phyloP scores from a whole-genome alignment of 2,329 filamentous ascomycete genomes.

The Coniella lustricola region DNA sequence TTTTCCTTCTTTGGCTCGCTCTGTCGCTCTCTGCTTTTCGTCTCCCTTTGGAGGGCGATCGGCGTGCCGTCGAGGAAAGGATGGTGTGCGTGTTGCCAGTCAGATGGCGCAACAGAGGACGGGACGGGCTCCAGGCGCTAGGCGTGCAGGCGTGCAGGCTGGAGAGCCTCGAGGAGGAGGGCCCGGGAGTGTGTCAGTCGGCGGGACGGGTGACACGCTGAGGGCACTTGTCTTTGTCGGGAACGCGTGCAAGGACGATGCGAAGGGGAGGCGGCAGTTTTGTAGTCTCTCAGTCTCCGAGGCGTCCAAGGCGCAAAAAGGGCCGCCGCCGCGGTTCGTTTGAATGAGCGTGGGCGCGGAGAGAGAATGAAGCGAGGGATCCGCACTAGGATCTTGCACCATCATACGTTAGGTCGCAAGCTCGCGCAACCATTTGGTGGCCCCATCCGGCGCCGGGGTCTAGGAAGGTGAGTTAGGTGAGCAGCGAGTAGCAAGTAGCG shows the following conservation, averaged over 20 bases:
- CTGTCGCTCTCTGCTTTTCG: too few relatives aligned
- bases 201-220: too few relatives aligned
- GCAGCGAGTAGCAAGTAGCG: too few relatives aligned
- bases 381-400: slow-evolving; percentile 10
- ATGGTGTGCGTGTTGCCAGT: too few relatives aligned
- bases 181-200: too few relatives aligned
- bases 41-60: not conserved
- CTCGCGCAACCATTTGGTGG: slow-evolving; percentile 13
- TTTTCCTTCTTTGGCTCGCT: too few relatives aligned
- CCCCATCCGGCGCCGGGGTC: slow-evolving; percentile 12
- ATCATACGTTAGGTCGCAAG: slow-evolving; percentile 15
- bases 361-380: slow-evolving; percentile 11
- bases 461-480: too few relatives aligned
- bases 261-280: not conserved
- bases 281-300: slow-evolving; percentile 2
- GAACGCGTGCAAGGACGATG: not conserved
- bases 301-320: not conserved
- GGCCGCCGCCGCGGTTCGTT: not conserved
- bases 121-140: not conserved
- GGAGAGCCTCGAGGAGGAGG: too few relatives aligned
- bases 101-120: not conserved
- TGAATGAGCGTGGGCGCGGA: slow-evolving; percentile 6
- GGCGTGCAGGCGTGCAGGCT: not conserved
- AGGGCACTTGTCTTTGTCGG: too few relatives aligned
- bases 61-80: not conserved